Base-by-base conservation (phyloP, 2,329 filamentous ascomycete species). In the Tolypocladium inflatum region DNA sequence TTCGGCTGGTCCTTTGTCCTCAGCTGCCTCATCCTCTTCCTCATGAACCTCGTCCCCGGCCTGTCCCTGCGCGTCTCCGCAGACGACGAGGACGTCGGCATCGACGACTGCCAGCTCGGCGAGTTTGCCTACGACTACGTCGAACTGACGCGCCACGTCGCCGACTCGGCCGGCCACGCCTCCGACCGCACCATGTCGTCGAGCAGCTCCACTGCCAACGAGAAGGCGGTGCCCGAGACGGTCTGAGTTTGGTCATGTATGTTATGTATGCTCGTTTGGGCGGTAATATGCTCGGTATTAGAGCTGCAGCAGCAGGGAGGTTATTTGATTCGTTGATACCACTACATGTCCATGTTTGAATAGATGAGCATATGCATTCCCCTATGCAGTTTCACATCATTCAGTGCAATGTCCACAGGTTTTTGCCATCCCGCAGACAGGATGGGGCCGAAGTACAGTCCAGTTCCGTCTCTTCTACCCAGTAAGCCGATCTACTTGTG, bases 101-200 rank as follows among this genome's bases (percentile, higher is more conserved):
- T 85, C 37, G 89, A 91, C 67, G 88, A 91, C 66, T 82, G 83
- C 70, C 86, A 91, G 76, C 85, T 91, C 55, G 89, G 89, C 72
- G 89, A 92, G 74, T 91, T 91, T 67, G 88, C 88, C 35, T 91
- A 91, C 76, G 88, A 91, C 71, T 91, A 91, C 71, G 88, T 91
- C 65, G 88, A 91, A 81, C 69, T 84, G 54, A 78, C 77, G 45
- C 78, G 81, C 57, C 87, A 92, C 65, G 83, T 91, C 57, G 74
- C 71, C 60, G 78, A 73, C 58, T 60, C 65, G 30, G 63, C 63
- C 9, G 63, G 63, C 58, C 58, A 61, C n/a, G 55, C 37, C 23
- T 54, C 57, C 23, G 58, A 59, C 35, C 51, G 55, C 54, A 64
- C 60, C 56, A 43, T 23, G 4, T 59, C 60, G 59, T 68, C 61